A percentile compares a stretch with the other conserved stretches of the same genome.
Evolutionary conservation across 2,329 filamentous ascomycete genomes (phyloP).

Genomic region (Cercospora berteroae): DNA sequence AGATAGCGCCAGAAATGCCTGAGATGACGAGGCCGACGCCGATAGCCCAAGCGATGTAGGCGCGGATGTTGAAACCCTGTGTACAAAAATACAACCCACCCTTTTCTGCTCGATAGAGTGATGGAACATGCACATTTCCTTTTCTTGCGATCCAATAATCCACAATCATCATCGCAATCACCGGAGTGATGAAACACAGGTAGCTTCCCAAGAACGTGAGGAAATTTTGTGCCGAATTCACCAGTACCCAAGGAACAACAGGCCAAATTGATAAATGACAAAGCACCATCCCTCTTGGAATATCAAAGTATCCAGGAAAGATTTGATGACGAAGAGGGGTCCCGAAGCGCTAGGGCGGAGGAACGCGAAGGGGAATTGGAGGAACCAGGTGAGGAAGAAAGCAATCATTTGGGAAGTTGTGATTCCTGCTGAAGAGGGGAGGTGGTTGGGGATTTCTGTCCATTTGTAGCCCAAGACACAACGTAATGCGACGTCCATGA

Average conservation of each 20-base stretch:
- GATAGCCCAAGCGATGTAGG: constrained; percentile 24
- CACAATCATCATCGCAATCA: constrained; percentile 41
- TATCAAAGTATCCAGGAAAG: constrained; percentile 44
- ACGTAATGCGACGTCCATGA: constrained; percentile 41
- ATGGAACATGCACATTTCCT: constrained; percentile 44
- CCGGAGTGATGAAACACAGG: constrained; percentile 44
- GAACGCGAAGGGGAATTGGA: constrained; percentile 37
- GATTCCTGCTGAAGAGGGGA: constrained; percentile 34
- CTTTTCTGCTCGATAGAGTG: constrained; percentile 35
- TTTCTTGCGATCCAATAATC: constrained; percentile 44
- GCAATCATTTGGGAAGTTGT: constrained; percentile 37
- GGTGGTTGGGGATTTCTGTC: constrained; percentile 35
- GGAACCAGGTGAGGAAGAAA: constrained; percentile 34
- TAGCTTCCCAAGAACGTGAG: constrained; percentile 46
- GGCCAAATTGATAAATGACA: constrained; percentile 41
- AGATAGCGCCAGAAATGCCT: constrained; percentile 23
- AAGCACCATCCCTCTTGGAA: constrained; percentile 45
- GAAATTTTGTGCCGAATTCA: constrained; percentile 43
- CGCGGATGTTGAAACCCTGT: constrained; percentile 25
- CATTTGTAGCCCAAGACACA: constrained; percentile 43
- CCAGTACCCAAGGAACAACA: constrained; percentile 46
- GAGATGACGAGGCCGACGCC: constrained; percentile 28
- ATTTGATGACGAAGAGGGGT: constrained; percentile 24
- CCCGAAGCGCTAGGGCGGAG: constrained; percentile 38
- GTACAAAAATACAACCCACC: constrained; percentile 24